Base-by-base conservation (phyloP, 208 protist genomes). In the Herpetomonas samuelpessoai region DNA sequence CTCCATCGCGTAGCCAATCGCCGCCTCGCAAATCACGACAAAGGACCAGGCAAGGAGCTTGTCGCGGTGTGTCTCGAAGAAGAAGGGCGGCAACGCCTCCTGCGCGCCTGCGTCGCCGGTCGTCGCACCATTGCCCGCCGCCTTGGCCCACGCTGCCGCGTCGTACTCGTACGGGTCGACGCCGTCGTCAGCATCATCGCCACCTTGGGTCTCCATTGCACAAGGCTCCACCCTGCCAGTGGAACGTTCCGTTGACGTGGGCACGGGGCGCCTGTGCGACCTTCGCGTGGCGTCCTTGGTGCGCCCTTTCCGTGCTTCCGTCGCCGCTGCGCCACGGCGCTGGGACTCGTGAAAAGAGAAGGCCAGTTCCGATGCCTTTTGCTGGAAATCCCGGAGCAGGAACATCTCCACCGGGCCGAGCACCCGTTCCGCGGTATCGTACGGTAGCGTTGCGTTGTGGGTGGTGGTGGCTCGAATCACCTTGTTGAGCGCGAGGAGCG, bases 21-120 rank as follows among this genome's bases (percentile, higher is more conserved):
- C 71, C 10, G 64, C 62, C 62, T 83, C 76, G 53, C 71, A 76
- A 38, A 79, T 52, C 18, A 76, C 68, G 52, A 79, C 56, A 3
- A 57, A 48, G 38, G 68, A 65, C 76, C 76, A 83, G 41, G 62
- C 70, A 14, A 83, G 59, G 31, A 83, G 30, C 28, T 60, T 76
- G 48, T 79, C 68, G 27, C 67, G 76, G 61, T 83, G 72, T 3
- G 68, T 72, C 31, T 71, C 55, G 30, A 74, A 57, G 67, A 83
- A 83, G 47, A 79, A 78, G 19, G 70, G 60, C 14, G 27, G 12
- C 14, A 63, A n/a, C n/a, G n/a, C n/a, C n/a, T n/a, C n/a, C n/a
- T n/a, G n/a, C n/a, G n/a, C n/a, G n/a, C n/a, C n/a, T n/a, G n/a
- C n/a, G n/a, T n/a, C n/a, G n/a, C n/a, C n/a, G n/a, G n/a, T n/a